Conservation (phyloP, 768 basidiomycete species). For the Phanerochaete carnosa region DNA sequence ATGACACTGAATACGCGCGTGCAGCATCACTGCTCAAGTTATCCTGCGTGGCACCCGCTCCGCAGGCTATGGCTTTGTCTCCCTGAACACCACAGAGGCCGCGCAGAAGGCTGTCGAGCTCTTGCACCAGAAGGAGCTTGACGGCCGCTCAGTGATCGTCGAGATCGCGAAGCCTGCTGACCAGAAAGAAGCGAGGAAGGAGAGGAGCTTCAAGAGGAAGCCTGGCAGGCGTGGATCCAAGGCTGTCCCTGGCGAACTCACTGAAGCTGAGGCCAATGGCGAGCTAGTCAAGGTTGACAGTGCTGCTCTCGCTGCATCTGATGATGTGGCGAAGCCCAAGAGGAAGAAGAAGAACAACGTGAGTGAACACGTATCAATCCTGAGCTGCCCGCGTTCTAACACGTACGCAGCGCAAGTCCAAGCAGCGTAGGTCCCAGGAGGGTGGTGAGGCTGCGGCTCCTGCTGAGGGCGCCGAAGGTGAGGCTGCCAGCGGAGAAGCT, state of each 20-base stretch:
- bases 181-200: slow-evolving; percentile 83
- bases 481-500: slow-evolving; percentile 21
- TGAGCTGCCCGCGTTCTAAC: slow-evolving; percentile 19
- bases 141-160: slow-evolving; percentile 84
- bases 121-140: slow-evolving; percentile 87
- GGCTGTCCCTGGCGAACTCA: slow-evolving; percentile 85
- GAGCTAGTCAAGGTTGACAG: slow-evolving; percentile 58
- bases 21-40: slow-evolving; percentile 78
- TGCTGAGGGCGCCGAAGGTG: slow-evolving; percentile 32
- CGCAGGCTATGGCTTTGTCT: slow-evolving; percentile 92
- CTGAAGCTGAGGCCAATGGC: slow-evolving; percentile 86
- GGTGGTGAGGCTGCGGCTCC: slow-evolving; percentile 26
- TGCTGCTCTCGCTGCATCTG: slow-evolving; percentile 40
- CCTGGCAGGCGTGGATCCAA: slow-evolving; percentile 84
- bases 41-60: slow-evolving; percentile 83
- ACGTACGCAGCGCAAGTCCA: slow-evolving; percentile 42
- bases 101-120: slow-evolving; percentile 82
- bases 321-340: slow-evolving; percentile 62
- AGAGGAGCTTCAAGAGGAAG: slow-evolving; percentile 75
- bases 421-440: slow-evolving; percentile 42
- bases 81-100: slow-evolving; percentile 75
- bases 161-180: slow-evolving; percentile 91
- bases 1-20: slow-evolving; percentile 10
- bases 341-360: slow-evolving; percentile 78
- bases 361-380: slow-evolving; percentile 25